Base-by-base conservation (phyloP, 129 eudicot species). In the Ambrosia trifida region DNA sequence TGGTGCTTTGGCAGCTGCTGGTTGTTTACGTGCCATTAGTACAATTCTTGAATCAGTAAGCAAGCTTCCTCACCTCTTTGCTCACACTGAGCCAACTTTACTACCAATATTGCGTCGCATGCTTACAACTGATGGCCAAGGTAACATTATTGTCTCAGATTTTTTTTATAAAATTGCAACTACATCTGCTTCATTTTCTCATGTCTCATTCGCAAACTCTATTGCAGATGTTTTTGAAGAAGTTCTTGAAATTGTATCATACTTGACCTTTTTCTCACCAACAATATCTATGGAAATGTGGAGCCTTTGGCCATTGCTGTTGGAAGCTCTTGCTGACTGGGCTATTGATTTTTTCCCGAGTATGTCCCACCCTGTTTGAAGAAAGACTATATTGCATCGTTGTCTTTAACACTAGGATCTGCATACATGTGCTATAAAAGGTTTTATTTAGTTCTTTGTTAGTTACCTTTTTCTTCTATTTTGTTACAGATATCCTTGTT, bases 121-220 rank as follows among this genome's bases (percentile, higher is more conserved):
- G 98, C 83, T 93, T 78, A 93, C 98, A 18, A 89, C 95, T 30
- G 98, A 93, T 85, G 98, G 98, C 49, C 98, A 93, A 89, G 98
- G 98, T 93, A 87, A 40, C 31, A 8, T 31, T 72, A 30, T 17
- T 31, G 12, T 44, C 46, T 36, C 66, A 38, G 11, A 56, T 28
- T 13, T 54, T 54, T 41, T 28, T 18, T 41, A 56, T 16, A 38
- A 71, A 71, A 56, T 44, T 6, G 66, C 31, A 72, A 58, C 44
- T 44, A 30, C 36, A 31, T 45, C 59, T 41, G 58, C 28, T 43
- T 73, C 60, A 56, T 66, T 54, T 41, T 36, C 38, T 75, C 47
- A 75, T 52, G 11, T 59, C 60, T 75, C 14, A 31, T 66, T 18
- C 33, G 7, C 50, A 69, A 76, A 59, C 53, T 64, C 18, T 64